These are phyloP conservation scores for Saposhnikovia divaricata DNA, from an alignment of 129 eudicot genomes.

Conservation along the genomic window DNA sequence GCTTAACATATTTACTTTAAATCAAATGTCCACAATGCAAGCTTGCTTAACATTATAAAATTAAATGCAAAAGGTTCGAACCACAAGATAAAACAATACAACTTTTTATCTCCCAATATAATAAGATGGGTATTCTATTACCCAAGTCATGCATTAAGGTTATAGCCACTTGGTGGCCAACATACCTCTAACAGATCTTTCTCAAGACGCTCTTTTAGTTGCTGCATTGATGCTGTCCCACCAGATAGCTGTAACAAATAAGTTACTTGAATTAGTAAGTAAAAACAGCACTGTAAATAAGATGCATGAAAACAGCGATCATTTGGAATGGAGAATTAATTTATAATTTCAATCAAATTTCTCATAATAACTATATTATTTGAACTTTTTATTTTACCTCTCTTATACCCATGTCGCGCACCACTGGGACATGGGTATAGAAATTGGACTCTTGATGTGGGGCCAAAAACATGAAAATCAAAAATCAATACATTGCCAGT, in stretches of 20 bases:
- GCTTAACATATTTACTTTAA: not conserved
- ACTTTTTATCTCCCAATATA: not conserved
- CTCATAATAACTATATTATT: not conserved
- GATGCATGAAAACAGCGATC: not conserved
- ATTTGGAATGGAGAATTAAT: not conserved
- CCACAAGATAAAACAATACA: not conserved
- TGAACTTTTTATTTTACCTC: not conserved
- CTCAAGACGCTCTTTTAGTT: conserved; percentile 95
- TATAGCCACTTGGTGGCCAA: not conserved
- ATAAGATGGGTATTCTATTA: not conserved
- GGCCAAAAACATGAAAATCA: not conserved
- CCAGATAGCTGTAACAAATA: conserved; percentile 68
- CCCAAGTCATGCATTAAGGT: not conserved
- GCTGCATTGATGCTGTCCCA: conserved; percentile 97
- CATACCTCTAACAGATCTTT: conserved; percentile 88
- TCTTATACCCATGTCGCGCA: not conserved
- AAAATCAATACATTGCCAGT: not conserved
- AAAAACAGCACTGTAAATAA: not conserved
- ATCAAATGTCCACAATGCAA: not conserved
- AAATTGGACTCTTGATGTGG: not conserved
- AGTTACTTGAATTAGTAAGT: not conserved
- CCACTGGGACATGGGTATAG: not conserved
- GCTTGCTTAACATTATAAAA: not conserved
- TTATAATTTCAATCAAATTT: not conserved
- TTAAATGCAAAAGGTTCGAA: not conserved